phyloP scores from a whole-genome alignment of 2,329 filamentous ascomycete species.

The Fusarium sp. region DNA sequence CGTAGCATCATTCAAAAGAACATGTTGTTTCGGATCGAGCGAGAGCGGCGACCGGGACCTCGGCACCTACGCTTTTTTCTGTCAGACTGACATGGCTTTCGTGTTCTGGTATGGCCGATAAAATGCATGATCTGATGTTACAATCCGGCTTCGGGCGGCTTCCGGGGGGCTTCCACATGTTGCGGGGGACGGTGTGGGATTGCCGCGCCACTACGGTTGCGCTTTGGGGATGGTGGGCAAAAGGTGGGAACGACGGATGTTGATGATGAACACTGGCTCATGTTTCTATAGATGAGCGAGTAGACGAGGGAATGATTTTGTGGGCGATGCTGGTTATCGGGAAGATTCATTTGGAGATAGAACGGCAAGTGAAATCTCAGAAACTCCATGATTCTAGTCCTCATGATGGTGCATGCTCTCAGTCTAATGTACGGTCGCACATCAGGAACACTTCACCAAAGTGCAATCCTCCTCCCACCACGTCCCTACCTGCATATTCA shows the following conservation, averaged over 20 bases:
- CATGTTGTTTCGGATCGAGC: conserved; percentile 20
- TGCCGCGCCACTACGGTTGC: neutral
- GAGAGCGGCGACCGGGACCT: conserved; percentile 28
- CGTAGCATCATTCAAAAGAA: neutral
- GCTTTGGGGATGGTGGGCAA: neutral
- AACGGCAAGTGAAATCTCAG: no score
- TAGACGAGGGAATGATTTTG: neutral
- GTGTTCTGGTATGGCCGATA: conserved; percentile 5
- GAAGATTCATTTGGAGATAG: no score
- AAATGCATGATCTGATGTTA: conserved; percentile 40
- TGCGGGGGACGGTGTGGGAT: conserved; percentile 21
- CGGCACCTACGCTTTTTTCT: conserved; percentile 21
- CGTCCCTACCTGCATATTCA: neutral
- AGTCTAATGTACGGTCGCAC: neutral
- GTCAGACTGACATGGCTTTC: neutral
- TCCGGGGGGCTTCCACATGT: conserved; percentile 28
- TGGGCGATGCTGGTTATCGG: no score
- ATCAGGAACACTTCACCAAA: neutral
- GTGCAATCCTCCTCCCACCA: neutral
- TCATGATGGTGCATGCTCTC: neutral
- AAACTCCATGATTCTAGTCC: no score
- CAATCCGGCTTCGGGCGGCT: conserved; percentile 39
- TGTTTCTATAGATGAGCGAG: neutral
- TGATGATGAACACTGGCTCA: neutral
- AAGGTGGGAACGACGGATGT: neutral